Evolutionary conservation across 805 yeast species (phyloP), one percentile per base, ranked within the genome.

Genomic region (Ogataea parapolymorpha): DNA sequence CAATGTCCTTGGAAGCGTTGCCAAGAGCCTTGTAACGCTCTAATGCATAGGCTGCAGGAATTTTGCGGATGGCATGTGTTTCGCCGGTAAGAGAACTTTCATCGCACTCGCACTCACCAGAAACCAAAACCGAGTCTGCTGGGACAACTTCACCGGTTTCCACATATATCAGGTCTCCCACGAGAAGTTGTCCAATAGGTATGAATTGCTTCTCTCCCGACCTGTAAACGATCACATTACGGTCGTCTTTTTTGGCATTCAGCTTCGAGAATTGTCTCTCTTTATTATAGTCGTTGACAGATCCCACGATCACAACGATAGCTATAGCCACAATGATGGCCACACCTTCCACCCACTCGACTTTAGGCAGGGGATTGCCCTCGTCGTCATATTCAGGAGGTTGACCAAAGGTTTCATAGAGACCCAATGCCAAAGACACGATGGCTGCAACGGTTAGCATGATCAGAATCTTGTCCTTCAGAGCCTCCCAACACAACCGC

Each of bases 301-400:
- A 93, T 36, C 97, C 95, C 11, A 95, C 99, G 2, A 87, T 50
- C 4, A 91, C 96, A 25, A 93, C 98, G 45, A 93, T 91, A 4
- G 79, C 55, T 17, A 93, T 85, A 15, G 99, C 99, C 4, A 84
- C 84, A 52, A 93, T 77, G 58, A 93, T 93, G 29, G 99, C 99
- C 27, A 90, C 95, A 53, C 99, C 99, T 69, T 93, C 99, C 35
- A 95, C 96, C 97, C 98, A 93, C 55, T 91, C 96, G 24, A 93
- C 95, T 54, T 80, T 77, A 13, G 97, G 96, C 41, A 80, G 62
- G 15, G 78, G 70, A 16, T 78, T 71, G 20, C 96, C 95, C 49
- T 87, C 86, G 5, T 75, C 79, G 61, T 91, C 96, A 53, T 75
- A 76, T 56, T 78, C 79, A 0, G 86, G 71, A 0, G 83, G 89